Evolutionary conservation across 306 rosid genomes (phyloP).

Genomic region (Trichosanthes truncata): DNA sequence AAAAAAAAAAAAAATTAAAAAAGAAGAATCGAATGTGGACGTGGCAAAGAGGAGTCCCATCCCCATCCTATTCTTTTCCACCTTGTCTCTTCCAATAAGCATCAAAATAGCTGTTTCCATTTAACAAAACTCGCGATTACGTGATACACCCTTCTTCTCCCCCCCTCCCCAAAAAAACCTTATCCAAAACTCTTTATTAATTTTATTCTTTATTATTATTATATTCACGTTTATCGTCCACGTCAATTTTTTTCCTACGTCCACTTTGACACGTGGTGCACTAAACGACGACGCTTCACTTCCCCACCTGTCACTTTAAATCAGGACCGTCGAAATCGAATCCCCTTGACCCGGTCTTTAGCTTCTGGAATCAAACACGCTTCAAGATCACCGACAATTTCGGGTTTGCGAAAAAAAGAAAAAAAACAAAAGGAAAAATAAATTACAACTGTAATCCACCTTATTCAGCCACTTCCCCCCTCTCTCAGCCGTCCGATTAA

Average conservation of each 20-base stretch:
- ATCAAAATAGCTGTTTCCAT: not conserved
- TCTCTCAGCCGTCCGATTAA: not conserved
- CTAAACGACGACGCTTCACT: not conserved
- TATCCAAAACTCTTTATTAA: too few species aligned
- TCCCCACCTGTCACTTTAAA: not conserved
- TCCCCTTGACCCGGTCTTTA: not conserved
- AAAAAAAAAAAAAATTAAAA: not conserved
- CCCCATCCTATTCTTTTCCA: not conserved
- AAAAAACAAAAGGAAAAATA: not conserved
- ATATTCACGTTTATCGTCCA: not conserved
- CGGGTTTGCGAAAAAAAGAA: not conserved
- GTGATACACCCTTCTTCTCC: not conserved
- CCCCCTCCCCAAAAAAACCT: too few species aligned
- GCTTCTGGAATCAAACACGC: conserved; percentile 1
- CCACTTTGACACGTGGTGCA: not conserved
- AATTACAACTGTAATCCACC: not conserved
- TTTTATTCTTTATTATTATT: not conserved
- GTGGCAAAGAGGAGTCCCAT: not conserved
- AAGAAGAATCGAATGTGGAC: not conserved
- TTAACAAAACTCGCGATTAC: not conserved
- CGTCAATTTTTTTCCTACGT: not conserved
- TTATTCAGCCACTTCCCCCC: not conserved
- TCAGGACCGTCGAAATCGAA: not conserved
- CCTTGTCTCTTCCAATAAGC: not conserved
- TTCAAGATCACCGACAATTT: not conserved